phyloP scores from a whole-genome alignment of 805 yeast species.

The Hagleromyces aurorensis region DNA sequence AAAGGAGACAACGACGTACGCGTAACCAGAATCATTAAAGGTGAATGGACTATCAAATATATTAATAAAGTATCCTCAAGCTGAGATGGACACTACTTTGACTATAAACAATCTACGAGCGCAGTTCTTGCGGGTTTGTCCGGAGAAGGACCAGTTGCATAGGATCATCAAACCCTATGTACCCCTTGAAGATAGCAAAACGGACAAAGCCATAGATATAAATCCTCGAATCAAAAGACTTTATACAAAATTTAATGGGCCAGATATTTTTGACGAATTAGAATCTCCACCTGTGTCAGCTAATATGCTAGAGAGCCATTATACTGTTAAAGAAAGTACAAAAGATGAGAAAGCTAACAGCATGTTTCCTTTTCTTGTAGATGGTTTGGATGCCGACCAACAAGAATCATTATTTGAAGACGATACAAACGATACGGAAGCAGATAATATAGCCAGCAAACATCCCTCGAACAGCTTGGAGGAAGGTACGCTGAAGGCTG shows the following conservation, averaged over 20 bases:
- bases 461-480: too few species aligned
- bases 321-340: constrained; percentile 1
- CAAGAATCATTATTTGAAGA: constrained; percentile 1
- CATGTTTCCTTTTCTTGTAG: too few species aligned
- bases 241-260: constrained; percentile 17
- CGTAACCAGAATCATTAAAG: too few species aligned
- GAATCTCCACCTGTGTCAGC: constrained; percentile 28
- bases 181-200: constrained; percentile 2
- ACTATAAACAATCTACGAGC: constrained; percentile 26
- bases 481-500: too few species aligned
- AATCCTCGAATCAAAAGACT: constrained; percentile 12
- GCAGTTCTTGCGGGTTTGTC: constrained; percentile 22
- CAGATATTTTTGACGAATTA: constrained; percentile 13
- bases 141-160: constrained; percentile 26
- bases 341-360: constrained; percentile 4
- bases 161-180: constrained; percentile 25
- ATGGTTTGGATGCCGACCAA: constrained; percentile 1
- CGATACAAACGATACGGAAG: not conserved
- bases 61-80: too few species aligned
- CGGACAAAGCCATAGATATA: constrained; percentile 4
- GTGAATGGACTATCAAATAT: too few species aligned
- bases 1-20: too few species aligned
- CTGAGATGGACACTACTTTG: constrained; percentile 23
- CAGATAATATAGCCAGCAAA: too few species aligned
- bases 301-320: constrained; percentile 5